Evolutionary conservation across 768 basidiomycete species (phyloP).

Genomic region (Hirschioporus abietinus): DNA sequence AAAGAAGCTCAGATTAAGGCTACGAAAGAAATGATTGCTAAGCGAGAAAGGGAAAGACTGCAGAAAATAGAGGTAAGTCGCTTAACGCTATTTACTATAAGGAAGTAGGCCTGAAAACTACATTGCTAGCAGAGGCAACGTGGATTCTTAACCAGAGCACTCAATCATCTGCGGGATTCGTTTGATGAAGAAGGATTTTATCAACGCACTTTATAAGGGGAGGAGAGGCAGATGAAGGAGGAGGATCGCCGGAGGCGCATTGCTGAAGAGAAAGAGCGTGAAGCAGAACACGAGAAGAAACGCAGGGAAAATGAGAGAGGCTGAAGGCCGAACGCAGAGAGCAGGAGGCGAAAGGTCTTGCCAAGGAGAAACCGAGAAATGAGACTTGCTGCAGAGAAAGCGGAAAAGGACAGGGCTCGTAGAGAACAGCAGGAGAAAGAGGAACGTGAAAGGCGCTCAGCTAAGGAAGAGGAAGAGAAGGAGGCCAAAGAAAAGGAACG

Average conservation of each 20-base stretch:
- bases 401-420: conserved; percentile 29
- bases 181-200: background rate
- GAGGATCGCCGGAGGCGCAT: conserved; percentile 76
- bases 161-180: too few species aligned
- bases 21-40: conserved; percentile 69
- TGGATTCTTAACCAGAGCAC: too few species aligned
- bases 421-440: conserved; percentile 51
- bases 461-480: conserved; percentile 49
- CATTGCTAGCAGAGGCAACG: too few species aligned
- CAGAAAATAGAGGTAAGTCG: conserved; percentile 44
- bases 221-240: conserved; percentile 77
- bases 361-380: conserved; percentile 61
- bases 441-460: conserved; percentile 62
- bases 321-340: conserved; percentile 29
- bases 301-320: conserved; percentile 51
- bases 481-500: conserved; percentile 18
- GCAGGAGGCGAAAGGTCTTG: conserved; percentile 59
- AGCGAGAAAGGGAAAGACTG: conserved; percentile 45
- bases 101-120: background rate
- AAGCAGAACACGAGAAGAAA: conserved; percentile 70
- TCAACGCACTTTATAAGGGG: conserved; percentile 43
- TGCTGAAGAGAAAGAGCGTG: conserved; percentile 76
- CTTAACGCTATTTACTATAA: background rate
- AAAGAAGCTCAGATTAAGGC: conserved; percentile 69
- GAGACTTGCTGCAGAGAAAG: conserved; percentile 44